Base-by-base conservation (phyloP, 345 rosid species). In the Pugionium dolabratum region DNA sequence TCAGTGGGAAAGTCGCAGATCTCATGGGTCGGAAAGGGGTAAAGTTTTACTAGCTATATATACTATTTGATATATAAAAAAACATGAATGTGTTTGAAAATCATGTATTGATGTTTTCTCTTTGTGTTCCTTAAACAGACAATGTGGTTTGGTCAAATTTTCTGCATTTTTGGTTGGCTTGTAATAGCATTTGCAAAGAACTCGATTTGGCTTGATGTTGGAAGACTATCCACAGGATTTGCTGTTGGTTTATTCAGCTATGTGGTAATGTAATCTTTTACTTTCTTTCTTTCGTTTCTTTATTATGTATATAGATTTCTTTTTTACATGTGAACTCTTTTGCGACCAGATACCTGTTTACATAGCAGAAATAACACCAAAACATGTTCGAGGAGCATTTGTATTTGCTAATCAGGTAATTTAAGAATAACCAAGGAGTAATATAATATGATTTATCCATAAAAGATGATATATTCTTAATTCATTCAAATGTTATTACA, bases 211-310 rank as follows among this genome's bases (percentile, higher is more conserved):
- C 69, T 81, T 3, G 71, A 81, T 66, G 32, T 53, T 56, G 85
- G 83, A 64, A 76, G 85, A 62, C 3, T 79, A 3, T 64, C 76
- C 25, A 41, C 72, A 1, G 85, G 85, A 60, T 66, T 76, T 59
- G 79, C 69, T 0, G 77, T 74, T 54, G 85, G 85, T 51, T 18
- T 79, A 29, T 67, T 40, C 34, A 56, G 77, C 62, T 81, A 79
- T 27, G 75, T 79, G 75, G 85, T 80, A 75, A 74, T 59, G 18
- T 4, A 30, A 1, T 59, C 40, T 64, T 53, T 30, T 39, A 56
- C 32, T 7, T 47, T 8, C 7, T 28, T 28, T 48, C 7, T 18
- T 36, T 29, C 2, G 52, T 37, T 37, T 4, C 3, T 37, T 55
- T 29, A 2, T 47, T 18, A 0, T 42, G 5, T 2, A 7, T 35